A percentile compares a stretch with the other conserved stretches of the same genome.
These are phyloP conservation scores for Tilletia walkeri DNA, from an alignment of 1,284 basidiomycete genomes.

Conservation along the genomic window DNA sequence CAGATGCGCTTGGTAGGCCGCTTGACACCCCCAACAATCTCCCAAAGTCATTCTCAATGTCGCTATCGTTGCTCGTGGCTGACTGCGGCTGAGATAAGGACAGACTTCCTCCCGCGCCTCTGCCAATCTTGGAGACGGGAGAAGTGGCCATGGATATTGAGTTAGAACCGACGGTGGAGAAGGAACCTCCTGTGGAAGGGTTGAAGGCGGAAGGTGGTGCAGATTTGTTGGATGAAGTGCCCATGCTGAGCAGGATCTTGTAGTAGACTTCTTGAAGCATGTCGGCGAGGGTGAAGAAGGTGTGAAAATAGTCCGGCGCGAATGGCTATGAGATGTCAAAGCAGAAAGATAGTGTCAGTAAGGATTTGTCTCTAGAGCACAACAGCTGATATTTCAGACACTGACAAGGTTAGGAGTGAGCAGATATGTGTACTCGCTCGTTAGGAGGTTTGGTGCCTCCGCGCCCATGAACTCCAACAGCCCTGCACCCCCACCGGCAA, in stretches of 20 bases:
- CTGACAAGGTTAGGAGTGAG: constrained; percentile 66
- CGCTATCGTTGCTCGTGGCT: background rate
- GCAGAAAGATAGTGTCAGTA: background rate
- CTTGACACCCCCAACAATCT: background rate
- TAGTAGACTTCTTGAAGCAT: constrained; percentile 42
- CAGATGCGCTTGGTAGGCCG: background rate
- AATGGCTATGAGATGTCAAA: constrained; percentile 28
- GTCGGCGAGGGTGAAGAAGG: constrained; percentile 43
- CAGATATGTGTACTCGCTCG: constrained; percentile 68
- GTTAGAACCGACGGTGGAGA: background rate
- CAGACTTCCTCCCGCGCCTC: background rate
- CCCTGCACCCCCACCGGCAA: constrained; percentile 67
- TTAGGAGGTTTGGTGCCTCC: constrained; percentile 12
- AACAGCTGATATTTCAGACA: background rate
- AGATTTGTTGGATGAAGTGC: background rate
- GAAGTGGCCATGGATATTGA: constrained; percentile 1
- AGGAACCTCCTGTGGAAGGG: background rate
- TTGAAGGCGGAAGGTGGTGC: background rate
- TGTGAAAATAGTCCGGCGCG: constrained; percentile 41
- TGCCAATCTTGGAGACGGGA: background rate
- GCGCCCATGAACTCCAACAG: constrained; percentile 31
- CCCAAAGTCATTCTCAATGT: constrained; percentile 7
- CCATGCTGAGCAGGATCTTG: constrained; percentile 28
- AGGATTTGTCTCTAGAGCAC: background rate
- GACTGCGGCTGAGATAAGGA: background rate